A percentile compares a stretch with the other conserved stretches of the same genome.
These are phyloP conservation scores for Lentinus brumalis DNA, from an alignment of 768 basidiomycete genomes.

Conservation along the genomic window DNA sequence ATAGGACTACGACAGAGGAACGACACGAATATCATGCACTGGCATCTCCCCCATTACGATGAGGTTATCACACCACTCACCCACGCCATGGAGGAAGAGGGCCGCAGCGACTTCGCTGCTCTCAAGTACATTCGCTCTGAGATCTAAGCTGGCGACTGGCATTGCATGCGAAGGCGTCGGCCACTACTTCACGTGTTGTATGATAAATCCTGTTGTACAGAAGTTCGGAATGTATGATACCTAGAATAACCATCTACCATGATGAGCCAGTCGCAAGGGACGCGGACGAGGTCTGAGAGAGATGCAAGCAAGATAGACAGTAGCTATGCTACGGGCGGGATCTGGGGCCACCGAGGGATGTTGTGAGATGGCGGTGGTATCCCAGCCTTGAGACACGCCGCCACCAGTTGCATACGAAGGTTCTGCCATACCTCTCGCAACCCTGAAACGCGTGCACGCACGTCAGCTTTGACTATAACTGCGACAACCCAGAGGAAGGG, in stretches of 20 bases:
- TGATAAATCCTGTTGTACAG: too few species aligned
- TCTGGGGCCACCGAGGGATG: slow-evolving; percentile 1
- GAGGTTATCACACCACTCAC: slow-evolving; percentile 17
- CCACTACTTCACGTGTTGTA: too few species aligned
- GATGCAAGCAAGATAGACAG: too few species aligned
- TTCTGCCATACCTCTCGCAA: slow-evolving; percentile 11
- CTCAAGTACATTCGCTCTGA: slow-evolving; percentile 7
- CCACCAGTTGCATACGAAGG: slow-evolving; percentile 1
- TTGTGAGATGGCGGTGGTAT: slow-evolving; percentile 1
- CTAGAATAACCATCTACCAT: too few species aligned
- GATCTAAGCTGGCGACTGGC: too few species aligned
- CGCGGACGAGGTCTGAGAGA: too few species aligned
- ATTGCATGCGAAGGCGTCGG: too few species aligned
- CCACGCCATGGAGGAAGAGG: slow-evolving; percentile 28
- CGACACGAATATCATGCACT: background rate
- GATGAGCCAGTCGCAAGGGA: too few species aligned
- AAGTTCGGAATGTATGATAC: too few species aligned
- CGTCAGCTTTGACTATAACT: too few species aligned
- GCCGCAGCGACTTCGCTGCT: background rate
- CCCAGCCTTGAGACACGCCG: slow-evolving; percentile 8
- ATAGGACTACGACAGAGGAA: too few species aligned
- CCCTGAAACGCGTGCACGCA: background rate
- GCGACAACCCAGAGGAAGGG: too few species aligned
- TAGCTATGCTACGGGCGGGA: background rate
- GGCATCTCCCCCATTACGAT: slow-evolving; percentile 20